Evolutionary conservation across 148 eudicot species (phyloP), one percentile per base, ranked within the genome.

Genomic region (Dysphania ambrosioides): DNA sequence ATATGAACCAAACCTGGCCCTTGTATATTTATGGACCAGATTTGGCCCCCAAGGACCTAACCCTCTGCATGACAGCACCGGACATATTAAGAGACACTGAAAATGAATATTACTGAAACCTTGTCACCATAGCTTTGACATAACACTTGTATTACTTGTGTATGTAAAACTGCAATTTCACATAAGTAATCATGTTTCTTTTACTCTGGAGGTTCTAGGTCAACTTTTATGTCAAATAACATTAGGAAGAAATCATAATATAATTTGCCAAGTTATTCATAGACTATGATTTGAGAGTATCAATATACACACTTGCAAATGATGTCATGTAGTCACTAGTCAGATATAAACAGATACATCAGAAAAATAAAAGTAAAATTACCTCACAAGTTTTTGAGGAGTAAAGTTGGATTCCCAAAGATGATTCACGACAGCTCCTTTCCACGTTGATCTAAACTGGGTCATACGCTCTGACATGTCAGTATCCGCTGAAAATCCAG

Each of bases 371-470:
- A 68, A 21, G 35, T 21, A 49, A 49, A 79, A 73, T 55, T 75
- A 95, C 99, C 99, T 92, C 68, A 92, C 75, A 75, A 92, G 29
- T 79, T 88, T 95, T 79, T 85, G 89, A 75, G 99, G 97, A 64
- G 99, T 95, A 75, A 95, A 86, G 79, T 95, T 92, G 73, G 97
- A 90, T 78, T 95, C 99, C 99, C 99, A 95, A 32, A 95, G 78
- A 85, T 89, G 96, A 69, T 95, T 95, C 73, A 91, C 13, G 34
- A 95, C 69, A 72, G 96, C 92, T 77, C 97, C 99, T 86, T 89
- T 92, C 99, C 99, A 92, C 19, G 97, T 88, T 84, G 89, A 85
- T 75, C 79, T 84, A 71, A 95, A 89, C 68, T 80, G 87, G 53
- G 74, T 74, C 40, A 95, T 71, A 66, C 85, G 75, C 86, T 95